Percentiles rank a stretch among this genome's conserved stretches.
Conservation (phyloP, 768 basidiomycete genomes). For the Tulasnella sp. region DNA sequence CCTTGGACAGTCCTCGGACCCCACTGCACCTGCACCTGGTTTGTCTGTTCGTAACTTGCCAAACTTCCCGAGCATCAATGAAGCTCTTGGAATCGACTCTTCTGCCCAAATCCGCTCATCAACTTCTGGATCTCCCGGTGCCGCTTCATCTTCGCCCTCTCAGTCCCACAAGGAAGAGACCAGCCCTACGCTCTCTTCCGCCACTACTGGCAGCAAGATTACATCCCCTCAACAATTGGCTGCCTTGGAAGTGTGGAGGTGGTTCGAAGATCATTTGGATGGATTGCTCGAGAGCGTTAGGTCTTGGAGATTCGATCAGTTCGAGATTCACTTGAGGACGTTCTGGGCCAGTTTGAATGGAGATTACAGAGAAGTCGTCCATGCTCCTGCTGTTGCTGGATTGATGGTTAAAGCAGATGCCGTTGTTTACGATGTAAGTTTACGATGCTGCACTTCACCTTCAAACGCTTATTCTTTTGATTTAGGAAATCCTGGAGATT, state of each 20-base stretch:
- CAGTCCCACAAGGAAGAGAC: neutral
- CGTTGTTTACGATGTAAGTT: constrained; percentile 75
- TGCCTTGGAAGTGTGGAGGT: constrained; percentile 78
- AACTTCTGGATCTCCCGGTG: neutral
- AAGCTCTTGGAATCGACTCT: constrained; percentile 10
- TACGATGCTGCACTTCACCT: neutral
- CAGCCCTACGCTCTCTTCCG: neutral
- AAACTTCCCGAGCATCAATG: constrained; percentile 12
- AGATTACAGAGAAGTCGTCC: constrained; percentile 73
- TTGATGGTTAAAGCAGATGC: constrained; percentile 85
- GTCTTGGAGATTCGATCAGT: constrained; percentile 74
- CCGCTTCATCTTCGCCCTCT: neutral
- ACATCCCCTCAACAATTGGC: constrained; percentile 65
- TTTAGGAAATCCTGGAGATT: constrained; percentile 74
- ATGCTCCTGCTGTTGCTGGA: constrained; percentile 77
- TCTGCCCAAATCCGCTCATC: neutral
- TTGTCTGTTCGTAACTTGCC: neutral
- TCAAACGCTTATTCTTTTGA: neutral
- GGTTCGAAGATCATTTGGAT: constrained; percentile 88
- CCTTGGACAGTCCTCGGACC: neutral
- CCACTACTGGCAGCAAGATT: constrained; percentile 24
- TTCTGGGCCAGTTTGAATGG: constrained; percentile 72
- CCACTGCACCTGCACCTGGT: neutral
- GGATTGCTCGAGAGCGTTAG: constrained; percentile 64
- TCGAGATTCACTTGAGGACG: constrained; percentile 70